phyloP scores from a whole-genome alignment of 2,329 filamentous ascomycete genomes.

The Trichoderma sp. region DNA sequence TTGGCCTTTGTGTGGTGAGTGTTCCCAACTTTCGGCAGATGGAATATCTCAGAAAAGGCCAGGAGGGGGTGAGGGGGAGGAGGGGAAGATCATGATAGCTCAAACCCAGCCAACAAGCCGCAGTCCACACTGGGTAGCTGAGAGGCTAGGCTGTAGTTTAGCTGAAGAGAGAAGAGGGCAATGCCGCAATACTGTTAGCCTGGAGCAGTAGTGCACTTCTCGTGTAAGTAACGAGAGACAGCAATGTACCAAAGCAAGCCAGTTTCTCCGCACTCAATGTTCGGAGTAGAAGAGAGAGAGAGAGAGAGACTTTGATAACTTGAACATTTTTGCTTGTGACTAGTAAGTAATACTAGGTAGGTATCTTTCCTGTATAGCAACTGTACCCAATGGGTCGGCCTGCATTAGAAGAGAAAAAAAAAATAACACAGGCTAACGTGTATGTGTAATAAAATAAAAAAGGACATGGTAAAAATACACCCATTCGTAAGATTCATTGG shows the following conservation, averaged over 20 bases:
- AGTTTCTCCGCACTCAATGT: neutral
- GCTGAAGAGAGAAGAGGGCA: neutral
- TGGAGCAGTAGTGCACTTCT: neutral
- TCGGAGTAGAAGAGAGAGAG: neutral
- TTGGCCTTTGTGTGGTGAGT: neutral
- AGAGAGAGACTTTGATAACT: neutral
- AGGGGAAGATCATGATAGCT: neutral
- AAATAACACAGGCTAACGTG: neutral
- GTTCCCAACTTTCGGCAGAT: neutral
- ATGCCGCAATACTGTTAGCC: neutral
- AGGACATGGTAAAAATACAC: neutral
- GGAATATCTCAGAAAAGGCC: neutral
- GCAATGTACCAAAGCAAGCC: neutral
- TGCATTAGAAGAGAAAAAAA: neutral
- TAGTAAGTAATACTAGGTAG: neutral
- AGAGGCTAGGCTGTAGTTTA: neutral
- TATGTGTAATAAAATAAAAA: neutral
- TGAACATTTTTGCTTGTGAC: neutral
- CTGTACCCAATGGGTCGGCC: neutral
- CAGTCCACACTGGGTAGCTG: neutral
- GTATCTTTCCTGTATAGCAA: conserved; percentile 1
- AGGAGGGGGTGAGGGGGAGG: neutral
- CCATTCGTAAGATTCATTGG: conserved; percentile 8
- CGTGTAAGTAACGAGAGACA: neutral
- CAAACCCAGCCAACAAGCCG: neutral